Evolutionary conservation across 345 rosid genomes (phyloP).

Genomic region (Dipteronia sinensis): DNA sequence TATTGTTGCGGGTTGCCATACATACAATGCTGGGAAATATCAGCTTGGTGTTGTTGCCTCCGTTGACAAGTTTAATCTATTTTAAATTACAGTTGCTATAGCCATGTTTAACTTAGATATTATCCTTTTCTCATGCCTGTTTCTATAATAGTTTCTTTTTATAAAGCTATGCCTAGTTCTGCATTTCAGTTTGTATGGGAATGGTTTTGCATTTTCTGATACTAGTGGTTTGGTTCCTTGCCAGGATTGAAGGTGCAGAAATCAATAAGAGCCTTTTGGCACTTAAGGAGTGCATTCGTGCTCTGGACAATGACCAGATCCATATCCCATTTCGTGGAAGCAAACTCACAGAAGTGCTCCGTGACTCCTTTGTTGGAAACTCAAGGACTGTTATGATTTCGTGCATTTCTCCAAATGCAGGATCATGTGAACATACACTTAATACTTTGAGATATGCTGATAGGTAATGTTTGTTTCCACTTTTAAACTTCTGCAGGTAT

Average conservation of each 20-base stretch:
- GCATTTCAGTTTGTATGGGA: neutral
- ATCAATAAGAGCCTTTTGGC: constrained; percentile 96
- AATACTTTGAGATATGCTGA: constrained; percentile 97
- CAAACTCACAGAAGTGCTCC: constrained; percentile 95
- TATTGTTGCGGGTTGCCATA: no score
- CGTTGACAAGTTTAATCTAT: neutral
- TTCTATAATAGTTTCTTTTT: neutral
- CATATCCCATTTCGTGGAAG: constrained; percentile 97
- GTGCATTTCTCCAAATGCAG: constrained; percentile 96
- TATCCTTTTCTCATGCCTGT: neutral
- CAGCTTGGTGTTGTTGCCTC: no score
- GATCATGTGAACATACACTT: constrained; percentile 93
- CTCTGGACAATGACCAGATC: constrained; percentile 92
- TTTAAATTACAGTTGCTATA: neutral
- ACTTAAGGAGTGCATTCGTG: constrained; percentile 97
- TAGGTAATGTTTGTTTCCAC: constrained; percentile 50
- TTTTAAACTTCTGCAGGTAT: constrained; percentile 14
- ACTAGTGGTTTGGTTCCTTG: constrained; percentile 16
- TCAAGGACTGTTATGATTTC: constrained; percentile 96
- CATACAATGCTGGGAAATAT: no score
- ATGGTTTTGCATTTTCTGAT: constrained; percentile 5
- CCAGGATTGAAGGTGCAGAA: constrained; percentile 94
- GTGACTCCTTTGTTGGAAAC: constrained; percentile 95
- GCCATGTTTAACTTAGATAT: neutral
- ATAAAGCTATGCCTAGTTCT: neutral